Base-by-base conservation (phyloP, 1,284 basidiomycete genomes). In the Ganoderma boninense region DNA sequence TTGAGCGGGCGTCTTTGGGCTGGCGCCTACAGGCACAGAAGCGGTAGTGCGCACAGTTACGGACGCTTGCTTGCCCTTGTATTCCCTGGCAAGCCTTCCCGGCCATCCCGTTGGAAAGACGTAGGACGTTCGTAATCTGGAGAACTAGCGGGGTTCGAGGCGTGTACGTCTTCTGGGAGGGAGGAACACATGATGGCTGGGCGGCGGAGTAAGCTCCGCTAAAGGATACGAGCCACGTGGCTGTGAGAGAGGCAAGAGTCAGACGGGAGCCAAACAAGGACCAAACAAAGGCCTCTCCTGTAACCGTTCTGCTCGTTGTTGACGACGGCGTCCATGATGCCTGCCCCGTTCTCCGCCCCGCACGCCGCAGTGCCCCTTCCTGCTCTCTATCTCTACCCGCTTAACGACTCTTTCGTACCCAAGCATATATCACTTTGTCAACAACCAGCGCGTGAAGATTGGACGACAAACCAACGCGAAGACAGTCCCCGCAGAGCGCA, bases 381-480 rank as follows among this genome's bases (percentile, higher is more conserved):
- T 64, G 91, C 93, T 23, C 90, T 98, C 54, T 96, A 97, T 83
- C 89, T 99, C 44, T 98, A 97, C 81, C 97, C 97, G 0, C 88
- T 99, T 72, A 98, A 99, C 80, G 96, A 98, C 81, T 96, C 97
- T 1, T 99, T 99, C 82, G 88, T 94, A 56, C 96, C 97, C 72
- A 99, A 99, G 84, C 96, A 98, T 82, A 97, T 99, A 77, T 90
- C 94, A 59, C 91, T 99, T 57, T n/a, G 85, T 89, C 40, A 88
- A 86, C 64, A 88, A 86, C 69, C 87, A 90, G 79, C 91, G 90
- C 79, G 90, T 95, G 77, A 99, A 99, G 88, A 97, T 99, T 79
- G 97, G 98, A n/a, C 87, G 97, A 68, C 97, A 99, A 84, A 99
- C 97, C 32, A 99, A 97, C 81, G 93, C 93, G 72, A 98, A 98